Percentiles rank a stretch among this genome's conserved stretches.
Evolutionary conservation across 208 protist species (phyloP).

Genomic region (Trichomonas tenax): DNA sequence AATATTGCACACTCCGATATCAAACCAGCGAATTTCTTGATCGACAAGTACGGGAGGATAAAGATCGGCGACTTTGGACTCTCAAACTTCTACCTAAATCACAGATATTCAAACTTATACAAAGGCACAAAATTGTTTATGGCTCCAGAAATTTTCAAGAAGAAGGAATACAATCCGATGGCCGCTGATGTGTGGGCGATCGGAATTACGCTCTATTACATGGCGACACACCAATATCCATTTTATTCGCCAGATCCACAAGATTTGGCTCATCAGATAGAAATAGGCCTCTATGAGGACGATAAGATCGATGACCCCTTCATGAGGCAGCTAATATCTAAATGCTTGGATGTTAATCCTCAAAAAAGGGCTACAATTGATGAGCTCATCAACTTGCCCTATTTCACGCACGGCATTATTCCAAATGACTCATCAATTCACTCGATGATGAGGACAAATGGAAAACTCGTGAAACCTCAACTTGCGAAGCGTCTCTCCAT

Average conservation of each 20-base stretch:
- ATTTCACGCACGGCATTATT: neutral
- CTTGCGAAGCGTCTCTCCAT: no score
- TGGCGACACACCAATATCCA: neutral
- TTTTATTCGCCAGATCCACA: neutral
- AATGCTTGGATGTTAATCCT: neutral
- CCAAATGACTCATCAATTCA: no score
- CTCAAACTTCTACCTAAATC: neutral
- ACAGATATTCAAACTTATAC: neutral
- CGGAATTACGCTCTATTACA: neutral
- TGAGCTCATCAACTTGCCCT: neutral
- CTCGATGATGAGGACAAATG: no score
- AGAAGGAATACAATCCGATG: neutral
- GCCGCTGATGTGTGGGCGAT: neutral
- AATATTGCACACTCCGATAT: slow-evolving; percentile 51
- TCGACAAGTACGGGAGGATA: neutral
- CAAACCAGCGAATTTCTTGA: neutral
- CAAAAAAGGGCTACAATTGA: neutral
- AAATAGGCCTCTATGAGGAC: neutral
- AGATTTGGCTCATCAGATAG: neutral
- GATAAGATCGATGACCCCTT: neutral
- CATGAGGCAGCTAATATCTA: neutral
- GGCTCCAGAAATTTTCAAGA: neutral
- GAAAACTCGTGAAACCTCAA: no score
- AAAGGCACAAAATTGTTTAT: neutral
- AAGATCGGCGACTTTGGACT: neutral